These are phyloP conservation scores for Trichoderma reesei DNA, from an alignment of 495 filamentous ascomycete species.

Conservation along the genomic window DNA sequence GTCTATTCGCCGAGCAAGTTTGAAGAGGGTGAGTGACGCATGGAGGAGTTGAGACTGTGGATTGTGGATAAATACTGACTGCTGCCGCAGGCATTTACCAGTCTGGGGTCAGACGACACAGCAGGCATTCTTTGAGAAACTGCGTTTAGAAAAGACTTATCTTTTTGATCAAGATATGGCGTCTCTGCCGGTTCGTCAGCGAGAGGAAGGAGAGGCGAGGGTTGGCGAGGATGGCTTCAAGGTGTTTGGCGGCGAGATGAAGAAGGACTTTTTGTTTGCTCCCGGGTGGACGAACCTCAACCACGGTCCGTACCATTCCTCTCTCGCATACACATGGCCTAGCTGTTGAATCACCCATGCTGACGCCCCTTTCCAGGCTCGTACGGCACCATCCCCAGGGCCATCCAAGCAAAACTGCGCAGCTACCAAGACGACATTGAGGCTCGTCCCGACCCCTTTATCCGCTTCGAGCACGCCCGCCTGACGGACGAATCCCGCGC, in stretches of 20 bases:
- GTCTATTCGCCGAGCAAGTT: no score
- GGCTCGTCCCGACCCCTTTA: conserved; percentile 58
- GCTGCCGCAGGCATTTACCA: no score
- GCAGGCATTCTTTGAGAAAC: no score
- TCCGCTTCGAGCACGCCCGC: conserved; percentile 49
- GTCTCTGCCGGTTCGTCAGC: not conserved
- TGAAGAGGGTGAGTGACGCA: no score
- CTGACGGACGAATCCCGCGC: conserved; percentile 54
- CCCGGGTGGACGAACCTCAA: conserved; percentile 64
- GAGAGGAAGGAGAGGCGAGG: not conserved
- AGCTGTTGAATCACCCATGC: not conserved
- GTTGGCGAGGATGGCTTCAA: not conserved
- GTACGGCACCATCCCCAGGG: conserved; percentile 62
- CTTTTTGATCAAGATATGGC: not conserved
- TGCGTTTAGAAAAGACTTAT: no score
- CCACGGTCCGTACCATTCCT: conserved; percentile 48
- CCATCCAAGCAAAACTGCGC: conserved; percentile 47
- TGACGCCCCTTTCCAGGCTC: conserved; percentile 40
- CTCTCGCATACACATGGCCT: not conserved
- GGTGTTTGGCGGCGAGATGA: conserved; percentile 51
- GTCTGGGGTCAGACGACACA: no score
- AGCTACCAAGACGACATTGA: conserved; percentile 53
- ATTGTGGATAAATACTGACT: no score
- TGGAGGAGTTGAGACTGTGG: no score
- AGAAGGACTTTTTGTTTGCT: conserved; percentile 63